A percentile compares a stretch with the other conserved stretches of the same genome.
These are phyloP conservation scores for Bolboschoenoplectus hybrid DNA, from an alignment of 202 grass and related monocot genomes.

Conservation along the genomic window DNA sequence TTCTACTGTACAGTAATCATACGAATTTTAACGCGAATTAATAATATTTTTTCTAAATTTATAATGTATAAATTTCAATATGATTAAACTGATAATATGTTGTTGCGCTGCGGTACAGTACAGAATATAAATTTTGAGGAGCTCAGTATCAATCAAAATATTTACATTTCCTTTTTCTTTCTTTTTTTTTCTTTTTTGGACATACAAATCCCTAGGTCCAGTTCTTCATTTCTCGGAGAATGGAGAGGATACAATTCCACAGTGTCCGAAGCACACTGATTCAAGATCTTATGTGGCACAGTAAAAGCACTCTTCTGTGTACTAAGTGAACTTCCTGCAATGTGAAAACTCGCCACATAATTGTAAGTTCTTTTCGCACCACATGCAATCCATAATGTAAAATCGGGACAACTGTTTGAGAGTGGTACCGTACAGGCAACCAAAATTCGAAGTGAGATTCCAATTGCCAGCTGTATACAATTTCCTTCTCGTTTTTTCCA, in stretches of 20 bases:
- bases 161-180: no score
- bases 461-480: not conserved
- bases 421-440: not conserved
- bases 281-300: not conserved
- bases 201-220: no score
- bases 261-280: not conserved
- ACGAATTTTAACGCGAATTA: no score
- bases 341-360: not conserved
- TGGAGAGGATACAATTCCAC: not conserved
- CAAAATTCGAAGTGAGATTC: slow-evolving; percentile 25
- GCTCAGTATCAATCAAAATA: no score
- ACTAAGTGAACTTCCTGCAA: not conserved
- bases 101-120: no score
- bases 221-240: not conserved
- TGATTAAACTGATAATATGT: no score
- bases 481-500: not conserved
- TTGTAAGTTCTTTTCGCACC: not conserved
- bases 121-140: no score
- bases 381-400: not conserved
- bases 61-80: no score
- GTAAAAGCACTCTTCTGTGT: not conserved
- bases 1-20: no score
- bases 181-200: no score
- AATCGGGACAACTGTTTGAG: not conserved
- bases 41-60: no score